Base-by-base conservation (phyloP, 768 basidiomycete species). In the Gautieria morchelliformis region DNA sequence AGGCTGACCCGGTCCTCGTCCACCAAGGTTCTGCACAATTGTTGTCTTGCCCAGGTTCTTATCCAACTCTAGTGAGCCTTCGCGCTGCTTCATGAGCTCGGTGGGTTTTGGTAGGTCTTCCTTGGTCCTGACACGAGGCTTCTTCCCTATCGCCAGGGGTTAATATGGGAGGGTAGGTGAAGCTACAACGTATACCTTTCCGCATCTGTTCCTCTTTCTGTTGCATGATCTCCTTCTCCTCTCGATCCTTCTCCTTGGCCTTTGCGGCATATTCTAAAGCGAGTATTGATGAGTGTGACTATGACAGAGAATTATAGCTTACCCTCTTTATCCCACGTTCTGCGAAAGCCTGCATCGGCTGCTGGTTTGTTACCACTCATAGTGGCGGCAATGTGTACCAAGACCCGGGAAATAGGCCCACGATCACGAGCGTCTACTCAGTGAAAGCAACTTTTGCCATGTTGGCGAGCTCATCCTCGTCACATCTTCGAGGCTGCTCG, bases 41-140 rank as follows among this genome's bases (percentile, higher is more conserved):
- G 94, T 89, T 0, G 89, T 95, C 78, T 97, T 98, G 64, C 81
- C 81, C 35, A 97, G 78, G 71, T 98, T 96, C 75, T 94, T 96
- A 65, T 96, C 92, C 24, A 99, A 83, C 53, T 92, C 93, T 8
- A 99, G 75, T 22, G 89, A 80, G 0, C 71, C 75, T 39, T 93
- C 93, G 46, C 96, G 86, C 63, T 83, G 85, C 67, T 96, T 83
- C 84, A 97, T 89, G 56, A 91, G 80, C 64, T 96, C 85, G 3
- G 93, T 98, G 2, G 96, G 89, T 67, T 93, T 94, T 0, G 96
- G 95, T 1, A 95, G 70, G 63, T 95, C 89, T 40, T 86, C 83
- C 55, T 80, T 81, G 57, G 74, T 27, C 66, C 79, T 80, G 63
- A 80, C 84, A 11, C 84, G 72, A 5, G 90, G 90, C 63, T 82